Evolutionary conservation across 2,329 filamentous ascomycete genomes (phyloP).

Genomic region (Chaetomiaceae sp.): DNA sequence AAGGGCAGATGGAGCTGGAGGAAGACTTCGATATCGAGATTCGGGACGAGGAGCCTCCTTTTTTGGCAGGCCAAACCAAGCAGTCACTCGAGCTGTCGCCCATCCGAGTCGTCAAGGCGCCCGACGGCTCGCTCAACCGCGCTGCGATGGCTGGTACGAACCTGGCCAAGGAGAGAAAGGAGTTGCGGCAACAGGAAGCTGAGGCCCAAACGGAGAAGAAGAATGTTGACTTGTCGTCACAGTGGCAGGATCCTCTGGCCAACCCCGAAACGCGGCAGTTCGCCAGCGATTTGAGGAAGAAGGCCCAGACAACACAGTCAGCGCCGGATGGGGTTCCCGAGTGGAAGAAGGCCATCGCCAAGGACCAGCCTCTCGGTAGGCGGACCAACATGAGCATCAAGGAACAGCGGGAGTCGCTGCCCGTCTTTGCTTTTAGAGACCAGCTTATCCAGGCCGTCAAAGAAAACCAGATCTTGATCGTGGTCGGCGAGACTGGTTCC

Average conservation of each 20-base stretch:
- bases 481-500: conserved; percentile 94
- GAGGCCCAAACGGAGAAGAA: conserved; percentile 73
- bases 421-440: conserved; percentile 82
- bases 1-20: conserved; percentile 85
- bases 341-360: conserved; percentile 83
- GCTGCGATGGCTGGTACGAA: conserved; percentile 91
- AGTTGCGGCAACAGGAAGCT: conserved; percentile 81
- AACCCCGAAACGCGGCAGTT: conserved; percentile 81
- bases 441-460: conserved; percentile 83
- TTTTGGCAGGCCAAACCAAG: conserved; percentile 92
- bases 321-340: conserved; percentile 71
- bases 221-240: conserved; percentile 77
- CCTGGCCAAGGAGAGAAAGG: conserved; percentile 83
- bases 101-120: conserved; percentile 94
- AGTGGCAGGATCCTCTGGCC: conserved; percentile 98
- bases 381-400: conserved; percentile 90
- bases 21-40: conserved; percentile 98
- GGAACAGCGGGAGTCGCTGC: conserved; percentile 83
- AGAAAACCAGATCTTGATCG: conserved; percentile 87
- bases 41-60: conserved; percentile 91
- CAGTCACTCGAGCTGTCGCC: conserved; percentile 92
- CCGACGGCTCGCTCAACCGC: conserved; percentile 95
- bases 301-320: conserved; percentile 48
- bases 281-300: conserved; percentile 73
- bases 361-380: conserved; percentile 77